Conservation (phyloP, 495 filamentous ascomycete species). For the Corynascus novoguineensis region DNA sequence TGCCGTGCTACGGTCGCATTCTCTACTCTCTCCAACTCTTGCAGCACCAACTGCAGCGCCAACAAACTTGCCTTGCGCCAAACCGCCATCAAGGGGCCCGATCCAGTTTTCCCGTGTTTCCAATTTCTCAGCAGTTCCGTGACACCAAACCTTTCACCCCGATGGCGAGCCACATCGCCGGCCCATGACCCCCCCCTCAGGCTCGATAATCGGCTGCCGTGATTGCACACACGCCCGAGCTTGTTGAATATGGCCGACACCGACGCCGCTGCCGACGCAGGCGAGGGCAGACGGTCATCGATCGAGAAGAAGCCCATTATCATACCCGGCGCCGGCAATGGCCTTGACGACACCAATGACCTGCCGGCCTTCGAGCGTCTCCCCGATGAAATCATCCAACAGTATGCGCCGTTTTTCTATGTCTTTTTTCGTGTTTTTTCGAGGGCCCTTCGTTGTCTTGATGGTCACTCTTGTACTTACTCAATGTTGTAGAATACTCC, state of each 20-base stretch:
- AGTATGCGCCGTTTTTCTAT: constrained; percentile 32
- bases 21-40: neutral
- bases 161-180: constrained; percentile 18
- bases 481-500: constrained; percentile 58
- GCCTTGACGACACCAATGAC: constrained; percentile 10
- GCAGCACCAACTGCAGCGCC: constrained; percentile 5
- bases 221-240: constrained; percentile 4
- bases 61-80: constrained; percentile 7
- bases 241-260: constrained; percentile 20
- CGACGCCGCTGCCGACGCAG: constrained; percentile 18
- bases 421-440: neutral
- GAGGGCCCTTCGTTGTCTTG: neutral
- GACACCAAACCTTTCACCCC: constrained; percentile 3
- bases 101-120: neutral
- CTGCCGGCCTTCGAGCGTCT: constrained; percentile 39
- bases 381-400: constrained; percentile 48
- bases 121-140: neutral
- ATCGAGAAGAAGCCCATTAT: constrained; percentile 33
- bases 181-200: constrained; percentile 14
- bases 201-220: constrained; percentile 14
- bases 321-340: constrained; percentile 14
- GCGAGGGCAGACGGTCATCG: constrained; percentile 24
- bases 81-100: neutral
- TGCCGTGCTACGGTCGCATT: constrained; percentile 3
- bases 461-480: constrained; percentile 11